These are phyloP conservation scores for Schizophyllum commune DNA, from an alignment of 1,284 basidiomycete genomes.

Conservation along the genomic window DNA sequence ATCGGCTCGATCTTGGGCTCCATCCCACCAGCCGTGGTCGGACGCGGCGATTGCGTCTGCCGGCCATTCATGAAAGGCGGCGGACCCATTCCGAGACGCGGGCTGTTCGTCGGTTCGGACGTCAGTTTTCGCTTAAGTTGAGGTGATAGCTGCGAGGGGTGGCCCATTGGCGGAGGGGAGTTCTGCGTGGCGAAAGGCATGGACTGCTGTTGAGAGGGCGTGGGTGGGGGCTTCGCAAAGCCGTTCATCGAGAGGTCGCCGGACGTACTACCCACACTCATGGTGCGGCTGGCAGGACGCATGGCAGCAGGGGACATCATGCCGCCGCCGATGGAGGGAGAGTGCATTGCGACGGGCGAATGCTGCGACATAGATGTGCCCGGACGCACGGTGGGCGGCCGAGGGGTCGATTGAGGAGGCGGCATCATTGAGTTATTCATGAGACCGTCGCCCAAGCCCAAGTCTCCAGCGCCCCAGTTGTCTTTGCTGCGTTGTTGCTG, in stretches of 20 bases:
- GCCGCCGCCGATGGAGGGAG: not conserved
- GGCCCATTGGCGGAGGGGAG: not conserved
- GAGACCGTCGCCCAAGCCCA: constrained; percentile 8
- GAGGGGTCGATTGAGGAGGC: constrained; percentile 16
- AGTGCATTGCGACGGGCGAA: constrained; percentile 16
- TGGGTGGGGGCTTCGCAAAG: not conserved
- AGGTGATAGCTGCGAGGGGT: not conserved
- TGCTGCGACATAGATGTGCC: constrained; percentile 28
- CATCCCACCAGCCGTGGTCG: not conserved
- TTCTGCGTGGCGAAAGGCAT: not conserved
- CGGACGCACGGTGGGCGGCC: constrained; percentile 25
- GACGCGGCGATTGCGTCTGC: not conserved
- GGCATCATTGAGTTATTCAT: constrained; percentile 18
- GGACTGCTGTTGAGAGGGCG: not conserved
- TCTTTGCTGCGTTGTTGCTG: constrained; percentile 5
- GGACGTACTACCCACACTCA: not conserved
- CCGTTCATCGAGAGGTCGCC: not conserved
- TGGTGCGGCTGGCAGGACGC: constrained; percentile 4
- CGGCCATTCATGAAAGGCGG: not conserved
- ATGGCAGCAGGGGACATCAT: not conserved
- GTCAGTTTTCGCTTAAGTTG: not conserved
- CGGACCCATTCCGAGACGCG: not conserved
- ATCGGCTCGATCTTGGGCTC: not conserved
- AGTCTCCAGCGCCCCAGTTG: not conserved
- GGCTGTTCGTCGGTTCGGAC: not conserved